These are phyloP conservation scores for Mycogone perniciosa DNA, from an alignment of 2,329 filamentous ascomycete species.

Conservation along the genomic window DNA sequence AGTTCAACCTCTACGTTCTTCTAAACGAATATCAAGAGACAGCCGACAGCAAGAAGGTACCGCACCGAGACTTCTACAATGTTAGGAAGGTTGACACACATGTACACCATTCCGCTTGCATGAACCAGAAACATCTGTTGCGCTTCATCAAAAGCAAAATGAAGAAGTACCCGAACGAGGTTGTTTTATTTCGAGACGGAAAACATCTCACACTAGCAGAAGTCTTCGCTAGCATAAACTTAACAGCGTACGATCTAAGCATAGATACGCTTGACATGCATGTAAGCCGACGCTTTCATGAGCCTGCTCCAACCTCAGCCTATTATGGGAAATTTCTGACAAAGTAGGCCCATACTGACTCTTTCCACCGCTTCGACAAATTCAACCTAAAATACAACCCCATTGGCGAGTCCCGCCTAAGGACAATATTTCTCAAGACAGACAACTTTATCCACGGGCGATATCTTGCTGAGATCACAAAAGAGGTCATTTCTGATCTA, in stretches of 20 bases:
- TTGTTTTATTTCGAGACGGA: slow-evolving; percentile 86
- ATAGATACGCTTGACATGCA: slow-evolving; percentile 99
- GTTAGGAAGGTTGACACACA: slow-evolving; percentile 98
- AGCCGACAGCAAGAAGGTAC: slow-evolving; percentile 94
- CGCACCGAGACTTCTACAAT: slow-evolving; percentile 98
- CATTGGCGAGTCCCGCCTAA: slow-evolving; percentile 85
- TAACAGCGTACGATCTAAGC: slow-evolving; percentile 94
- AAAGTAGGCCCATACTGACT: slow-evolving; percentile 83
- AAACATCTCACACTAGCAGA: slow-evolving; percentile 86
- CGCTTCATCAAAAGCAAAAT: slow-evolving; percentile 99
- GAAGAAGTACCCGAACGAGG: slow-evolving; percentile 95
- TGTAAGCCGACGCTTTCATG: slow-evolving; percentile 43
- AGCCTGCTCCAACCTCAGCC: neutral
- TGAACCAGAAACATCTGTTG: slow-evolving; percentile 98
- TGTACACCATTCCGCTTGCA: slow-evolving; percentile 97
- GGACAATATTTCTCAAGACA: slow-evolving; percentile 98
- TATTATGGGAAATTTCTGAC: no score
- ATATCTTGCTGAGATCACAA: slow-evolving; percentile 94
- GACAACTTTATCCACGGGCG: slow-evolving; percentile 96
- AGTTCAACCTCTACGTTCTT: slow-evolving; percentile 90
- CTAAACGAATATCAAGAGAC: slow-evolving; percentile 98
- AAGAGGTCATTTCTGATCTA: slow-evolving; percentile 93
- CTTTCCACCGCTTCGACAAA: slow-evolving; percentile 98
- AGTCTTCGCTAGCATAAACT: slow-evolving; percentile 94
- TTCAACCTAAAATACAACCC: slow-evolving; percentile 99